Base-by-base conservation (phyloP, 148 eudicot species). In the Rhododendron ovatum region DNA sequence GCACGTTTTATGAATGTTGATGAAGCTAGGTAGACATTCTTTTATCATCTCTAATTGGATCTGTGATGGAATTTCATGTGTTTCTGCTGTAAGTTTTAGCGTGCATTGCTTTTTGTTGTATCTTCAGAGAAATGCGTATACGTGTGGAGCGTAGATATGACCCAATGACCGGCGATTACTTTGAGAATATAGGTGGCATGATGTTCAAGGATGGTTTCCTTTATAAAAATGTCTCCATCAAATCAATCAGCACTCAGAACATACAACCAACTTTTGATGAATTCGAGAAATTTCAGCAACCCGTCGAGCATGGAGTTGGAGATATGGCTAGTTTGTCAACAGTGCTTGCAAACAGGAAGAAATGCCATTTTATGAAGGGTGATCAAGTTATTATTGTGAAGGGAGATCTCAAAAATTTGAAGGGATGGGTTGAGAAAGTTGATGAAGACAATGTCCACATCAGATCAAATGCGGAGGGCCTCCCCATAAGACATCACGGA, bases 281-380 rank as follows among this genome's bases (percentile, higher is more conserved):
- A 88, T 90, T 95, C 28, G 98, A 97, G 92, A 95, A 94, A 87
- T 97, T 96, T 78, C 90, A 94, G 86, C 95, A 91, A 83, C 95
- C 98, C 77, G 86, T 89, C 65, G 99, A 96, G 85, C 59, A 82
- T 61, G 96, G 96, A 87, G 99, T 94, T 89, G 98, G 95, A 85
- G 99, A 96, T 83, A 90, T 94, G 85, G 93, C 97, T 82, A 91
- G 94, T 89, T 89, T 94, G 88, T 93, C 99, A 48, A 91, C 98
- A 3, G 88, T 95, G 47, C 94, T 95, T 90, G 98, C 98, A 11
- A 97, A 96, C 87, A 91, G 99, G 82, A 97, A 95, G 93, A 97
- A 95, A 89, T 95, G 98, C n/a, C 99, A 95, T 86, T 97, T 97
- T 83, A 91, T 97, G 96, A 97, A 97, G 88, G 99, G 99, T 80